phyloP scores from a whole-genome alignment of 306 rosid genomes.

The Fragaria nilgerrensis region DNA sequence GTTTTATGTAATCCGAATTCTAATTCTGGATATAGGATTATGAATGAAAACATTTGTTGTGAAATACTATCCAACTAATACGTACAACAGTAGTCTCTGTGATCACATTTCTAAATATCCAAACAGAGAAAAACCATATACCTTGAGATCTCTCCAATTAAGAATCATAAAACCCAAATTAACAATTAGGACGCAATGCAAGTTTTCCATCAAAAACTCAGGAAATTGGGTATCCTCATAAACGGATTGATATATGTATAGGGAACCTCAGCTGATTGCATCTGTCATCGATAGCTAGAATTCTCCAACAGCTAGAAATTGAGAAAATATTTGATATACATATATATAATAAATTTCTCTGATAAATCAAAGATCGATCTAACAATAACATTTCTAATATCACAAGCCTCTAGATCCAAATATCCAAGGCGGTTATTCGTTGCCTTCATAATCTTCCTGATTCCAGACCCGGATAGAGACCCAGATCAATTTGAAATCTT shows the following conservation, averaged over 20 bases:
- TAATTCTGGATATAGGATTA: not conserved
- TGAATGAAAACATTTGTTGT: not conserved
- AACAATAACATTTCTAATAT: not conserved
- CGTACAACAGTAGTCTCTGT: not conserved
- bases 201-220: not conserved
- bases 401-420: not conserved
- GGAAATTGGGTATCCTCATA: not conserved
- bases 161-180: not conserved
- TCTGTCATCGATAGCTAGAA: not conserved
- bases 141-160: not conserved
- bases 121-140: not conserved
- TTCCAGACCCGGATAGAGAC: not conserved
- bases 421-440: not conserved
- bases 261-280: not conserved
- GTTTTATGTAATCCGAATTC: not conserved
- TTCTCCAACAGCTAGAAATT: not conserved
- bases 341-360: not conserved
- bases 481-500: not conserved
- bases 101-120: not conserved
- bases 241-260: not conserved
- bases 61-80: not conserved
- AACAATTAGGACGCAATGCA: not conserved
- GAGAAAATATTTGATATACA: not conserved
- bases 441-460: not conserved
- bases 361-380: not conserved